A percentile compares a stretch with the other conserved stretches of the same genome.
These are phyloP conservation scores for Coniosporium tulheliwenetii DNA, from an alignment of 2,329 filamentous ascomycete species.

Conservation along the genomic window DNA sequence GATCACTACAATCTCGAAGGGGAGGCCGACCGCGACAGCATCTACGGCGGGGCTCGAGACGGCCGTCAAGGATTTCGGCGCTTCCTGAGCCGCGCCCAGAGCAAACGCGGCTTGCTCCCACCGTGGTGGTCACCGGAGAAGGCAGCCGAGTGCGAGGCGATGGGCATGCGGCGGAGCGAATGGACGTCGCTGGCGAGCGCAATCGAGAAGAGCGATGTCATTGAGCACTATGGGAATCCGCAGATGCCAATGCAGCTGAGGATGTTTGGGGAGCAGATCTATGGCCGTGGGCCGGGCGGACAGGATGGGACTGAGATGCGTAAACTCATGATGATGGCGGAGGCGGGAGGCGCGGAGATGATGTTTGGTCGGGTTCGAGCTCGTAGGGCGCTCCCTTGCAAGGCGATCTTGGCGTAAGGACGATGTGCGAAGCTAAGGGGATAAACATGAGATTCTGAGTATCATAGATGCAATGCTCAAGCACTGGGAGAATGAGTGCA, in stretches of 20 bases:
- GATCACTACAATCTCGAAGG: conserved; percentile 5
- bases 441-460: no score
- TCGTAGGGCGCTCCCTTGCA: no score
- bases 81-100: background rate
- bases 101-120: background rate
- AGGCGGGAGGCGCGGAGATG: no score
- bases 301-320: no score
- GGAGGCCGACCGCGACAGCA: background rate
- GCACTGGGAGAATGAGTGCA: no score
- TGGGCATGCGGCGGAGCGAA: conserved; percentile 6
- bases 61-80: no score
- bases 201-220: conserved; percentile 20
- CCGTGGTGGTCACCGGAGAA: background rate
- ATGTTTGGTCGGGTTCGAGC: no score
- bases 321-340: no score
- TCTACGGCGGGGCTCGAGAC: background rate
- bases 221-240: conserved; percentile 26
- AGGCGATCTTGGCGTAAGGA: no score
- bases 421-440: no score
- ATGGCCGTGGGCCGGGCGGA: no score
- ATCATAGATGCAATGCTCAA: no score
- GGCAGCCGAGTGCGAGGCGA: background rate
- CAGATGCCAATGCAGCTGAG: conserved; percentile 35
- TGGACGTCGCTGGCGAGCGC: conserved; percentile 15
- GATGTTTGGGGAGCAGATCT: conserved; percentile 29